A percentile compares a stretch with the other conserved stretches of the same genome.
phyloP scores from a whole-genome alignment of 768 basidiomycete species.

The Leccinum incarnatum region DNA sequence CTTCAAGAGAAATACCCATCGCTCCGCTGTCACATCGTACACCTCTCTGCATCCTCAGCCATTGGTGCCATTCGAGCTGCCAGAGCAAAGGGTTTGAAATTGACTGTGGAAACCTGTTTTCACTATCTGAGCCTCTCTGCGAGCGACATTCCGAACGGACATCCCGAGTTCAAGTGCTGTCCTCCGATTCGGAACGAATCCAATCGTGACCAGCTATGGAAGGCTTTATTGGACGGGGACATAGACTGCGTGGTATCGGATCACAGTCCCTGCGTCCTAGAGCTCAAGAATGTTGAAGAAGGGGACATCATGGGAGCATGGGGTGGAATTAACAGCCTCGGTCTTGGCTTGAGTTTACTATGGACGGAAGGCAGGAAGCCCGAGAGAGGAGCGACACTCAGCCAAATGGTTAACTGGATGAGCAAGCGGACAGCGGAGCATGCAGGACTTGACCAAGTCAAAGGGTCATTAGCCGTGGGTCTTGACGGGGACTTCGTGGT shows the following conservation, averaged over 20 bases:
- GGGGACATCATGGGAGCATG: conserved; percentile 88
- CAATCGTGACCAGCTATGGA: conserved; percentile 80
- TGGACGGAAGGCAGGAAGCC: conserved; percentile 77
- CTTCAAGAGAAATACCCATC: conserved; percentile 61
- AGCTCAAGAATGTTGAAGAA: conserved; percentile 73
- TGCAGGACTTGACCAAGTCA: conserved; percentile 64
- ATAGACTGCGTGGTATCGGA: conserved; percentile 96
- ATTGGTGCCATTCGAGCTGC: conserved; percentile 76
- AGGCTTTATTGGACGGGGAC: conserved; percentile 72
- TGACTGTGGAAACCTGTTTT: conserved; percentile 97
- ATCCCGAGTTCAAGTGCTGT: conserved; percentile 92
- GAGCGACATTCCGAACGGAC: conserved; percentile 67
- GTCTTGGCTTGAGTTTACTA: conserved; percentile 82
- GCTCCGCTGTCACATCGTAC: conserved; percentile 90
- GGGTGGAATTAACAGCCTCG: conserved; percentile 93
- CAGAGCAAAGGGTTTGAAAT: conserved; percentile 54
- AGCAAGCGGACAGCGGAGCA: conserved; percentile 72
- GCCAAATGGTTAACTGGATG: conserved; percentile 72
- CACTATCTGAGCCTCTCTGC: conserved; percentile 87
- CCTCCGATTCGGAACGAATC: conserved; percentile 79
- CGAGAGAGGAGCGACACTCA: conserved; percentile 51
- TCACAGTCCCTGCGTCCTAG: conserved; percentile 86
- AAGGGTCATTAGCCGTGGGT: conserved; percentile 73
- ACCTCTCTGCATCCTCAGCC: conserved; percentile 84
- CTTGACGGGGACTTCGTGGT: conserved; percentile 85